Base-by-base conservation (phyloP, 176 grass and related monocot species). In the Coix lacrymajobi region DNA sequence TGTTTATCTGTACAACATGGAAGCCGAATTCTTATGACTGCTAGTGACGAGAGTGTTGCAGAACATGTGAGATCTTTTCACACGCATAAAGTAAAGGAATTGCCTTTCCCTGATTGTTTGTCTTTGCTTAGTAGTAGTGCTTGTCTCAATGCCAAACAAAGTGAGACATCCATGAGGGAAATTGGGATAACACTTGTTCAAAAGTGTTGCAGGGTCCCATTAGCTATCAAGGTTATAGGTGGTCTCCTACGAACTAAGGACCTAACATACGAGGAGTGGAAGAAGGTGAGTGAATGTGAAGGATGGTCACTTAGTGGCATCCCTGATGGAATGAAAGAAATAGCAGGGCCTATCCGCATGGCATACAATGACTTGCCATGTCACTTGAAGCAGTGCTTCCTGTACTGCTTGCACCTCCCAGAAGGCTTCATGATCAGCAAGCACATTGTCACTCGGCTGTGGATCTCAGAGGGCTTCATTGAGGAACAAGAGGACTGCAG, bases 351-450 rank as follows among this genome's bases (percentile, higher is more conserved):
- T 54, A 69, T 91, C 36, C 80, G 76, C 44, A n/a, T 91, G 32
- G 65, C 70, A n/a, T 91, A 91, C 69, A 16, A 70, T 17, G 83
- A 79, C 31, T 40, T 91, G 22, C 81, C 84, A 48, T 30, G 28
- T 33, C 29, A 84, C 63, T 34, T 87, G 85, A 91, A 77, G 79
- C 64, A 38, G 51, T 91, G 89, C 43, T 71, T 91, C 22, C 28
- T 71, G 22, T 91, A 87, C 43, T 91, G 73, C 32, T 83, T 78
- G 19, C 79, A 84, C 45, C 74, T 87, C 73, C 85, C 85, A 26
- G 51, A 81, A 79, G 76, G 37, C 36, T 46, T 76, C 68, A 45
- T 69, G 4, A 51, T 85, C 29, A 52, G 25, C 11, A 31, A 31
- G 30, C 57, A 31, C 10, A 12, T 19, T 64, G 45, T 81, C 26